phyloP scores from a whole-genome alignment of 73 alveolate genomes.

The Paramecium bursaria region DNA sequence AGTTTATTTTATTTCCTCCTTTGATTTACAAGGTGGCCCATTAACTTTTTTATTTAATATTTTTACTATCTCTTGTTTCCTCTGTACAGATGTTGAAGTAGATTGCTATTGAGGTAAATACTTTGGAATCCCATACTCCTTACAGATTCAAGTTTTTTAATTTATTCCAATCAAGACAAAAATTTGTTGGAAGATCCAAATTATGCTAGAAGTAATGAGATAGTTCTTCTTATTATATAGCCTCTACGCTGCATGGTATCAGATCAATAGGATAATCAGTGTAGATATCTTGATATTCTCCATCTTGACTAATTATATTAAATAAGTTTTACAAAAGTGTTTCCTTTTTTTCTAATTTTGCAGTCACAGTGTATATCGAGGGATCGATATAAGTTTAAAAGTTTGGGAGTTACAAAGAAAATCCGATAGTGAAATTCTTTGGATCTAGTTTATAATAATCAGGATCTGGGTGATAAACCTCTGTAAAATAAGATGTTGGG shows the following conservation, averaged over 20 bases:
- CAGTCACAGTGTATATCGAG: slow-evolving; percentile 26
- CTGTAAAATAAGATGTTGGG: not conserved
- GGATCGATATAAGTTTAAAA: slow-evolving; percentile 36
- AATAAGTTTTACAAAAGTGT: too few species aligned
- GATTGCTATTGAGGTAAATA: not conserved
- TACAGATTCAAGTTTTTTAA: not conserved
- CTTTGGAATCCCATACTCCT: slow-evolving; percentile 31
- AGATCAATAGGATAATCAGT: not conserved
- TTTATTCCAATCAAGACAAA: slow-evolving; percentile 52
- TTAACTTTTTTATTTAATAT: too few species aligned
- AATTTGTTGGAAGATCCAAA: slow-evolving; percentile 24
- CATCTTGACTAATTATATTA: not conserved
- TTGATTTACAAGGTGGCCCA: slow-evolving; percentile 16
- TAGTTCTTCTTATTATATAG: slow-evolving; percentile 10
- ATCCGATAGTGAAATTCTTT: slow-evolving; percentile 18
- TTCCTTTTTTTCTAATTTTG: not conserved
- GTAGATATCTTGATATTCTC: not conserved
- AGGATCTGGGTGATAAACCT: slow-evolving; percentile 35
- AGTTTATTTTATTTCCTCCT: not conserved
- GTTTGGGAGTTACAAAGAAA: slow-evolving; percentile 16
- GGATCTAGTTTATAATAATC: slow-evolving; percentile 9
- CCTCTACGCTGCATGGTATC: not conserved
- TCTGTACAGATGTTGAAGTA: slow-evolving; percentile 5
- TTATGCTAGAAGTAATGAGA: slow-evolving; percentile 21
- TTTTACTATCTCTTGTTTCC: not conserved